Percentiles rank a stretch among this genome's conserved stretches.
Conservation (phyloP, 78 protist species). For the Creolimax fragrantissima region DNA sequence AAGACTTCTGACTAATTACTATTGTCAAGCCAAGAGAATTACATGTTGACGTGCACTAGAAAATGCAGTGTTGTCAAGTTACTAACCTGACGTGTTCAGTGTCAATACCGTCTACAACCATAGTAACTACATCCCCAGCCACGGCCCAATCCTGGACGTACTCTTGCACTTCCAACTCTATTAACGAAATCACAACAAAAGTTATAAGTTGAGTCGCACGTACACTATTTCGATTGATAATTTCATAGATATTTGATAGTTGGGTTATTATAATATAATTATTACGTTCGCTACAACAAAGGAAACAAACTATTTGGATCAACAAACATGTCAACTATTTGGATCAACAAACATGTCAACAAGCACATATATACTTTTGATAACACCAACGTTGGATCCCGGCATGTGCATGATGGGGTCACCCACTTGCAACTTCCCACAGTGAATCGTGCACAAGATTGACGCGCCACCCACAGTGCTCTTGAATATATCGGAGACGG, state of each 20-base stretch:
- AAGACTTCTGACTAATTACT: too few relatives aligned
- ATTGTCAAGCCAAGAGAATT: too few relatives aligned
- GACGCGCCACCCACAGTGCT: slow-evolving; percentile 6
- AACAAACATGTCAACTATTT: neutral
- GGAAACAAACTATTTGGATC: too few relatives aligned
- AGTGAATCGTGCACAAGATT: slow-evolving; percentile 62
- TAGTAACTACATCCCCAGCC: slow-evolving; percentile 63
- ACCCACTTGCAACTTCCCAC: slow-evolving; percentile 56
- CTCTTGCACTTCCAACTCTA: neutral
- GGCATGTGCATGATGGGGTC: slow-evolving; percentile 48
- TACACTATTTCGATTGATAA: too few relatives aligned
- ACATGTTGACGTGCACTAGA: too few relatives aligned
- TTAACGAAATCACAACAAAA: neutral
- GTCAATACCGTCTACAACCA: neutral
- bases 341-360: neutral
- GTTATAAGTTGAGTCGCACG: too few relatives aligned
- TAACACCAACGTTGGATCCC: slow-evolving; percentile 23
- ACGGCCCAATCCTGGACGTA: slow-evolving; percentile 35
- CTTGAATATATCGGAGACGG: slow-evolving; percentile 59
- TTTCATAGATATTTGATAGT: too few relatives aligned
- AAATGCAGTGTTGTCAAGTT: too few relatives aligned
- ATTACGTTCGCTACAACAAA: too few relatives aligned
- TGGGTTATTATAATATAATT: too few relatives aligned
- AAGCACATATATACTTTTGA: slow-evolving; percentile 6
- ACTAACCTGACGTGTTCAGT: neutral